Conservation (phyloP, 2,329 filamentous ascomycete species). For the Aspergillus clavatus region DNA sequence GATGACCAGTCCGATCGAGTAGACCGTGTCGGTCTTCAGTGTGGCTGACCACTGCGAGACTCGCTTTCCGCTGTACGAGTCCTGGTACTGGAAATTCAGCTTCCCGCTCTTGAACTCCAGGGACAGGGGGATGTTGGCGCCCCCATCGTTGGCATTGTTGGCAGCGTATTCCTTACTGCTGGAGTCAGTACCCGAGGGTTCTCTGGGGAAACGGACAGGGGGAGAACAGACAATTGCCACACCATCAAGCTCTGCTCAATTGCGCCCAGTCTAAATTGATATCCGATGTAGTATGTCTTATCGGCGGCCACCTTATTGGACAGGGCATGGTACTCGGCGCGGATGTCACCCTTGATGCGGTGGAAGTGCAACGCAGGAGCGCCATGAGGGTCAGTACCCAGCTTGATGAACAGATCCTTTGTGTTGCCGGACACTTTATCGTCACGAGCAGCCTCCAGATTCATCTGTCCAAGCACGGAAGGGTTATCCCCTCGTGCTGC, state of each 20-base stretch:
- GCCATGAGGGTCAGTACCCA: constrained; percentile 12
- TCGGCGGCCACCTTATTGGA: constrained; percentile 6
- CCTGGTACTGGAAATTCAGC: constrained; percentile 12
- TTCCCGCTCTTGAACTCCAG: constrained; percentile 8
- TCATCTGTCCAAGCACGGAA: constrained; percentile 9
- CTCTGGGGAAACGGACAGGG: no score
- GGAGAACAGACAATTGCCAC: constrained; percentile 15
- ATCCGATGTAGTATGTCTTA: constrained; percentile 13
- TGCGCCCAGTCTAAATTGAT: constrained; percentile 7
- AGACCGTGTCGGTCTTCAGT: constrained; percentile 2
- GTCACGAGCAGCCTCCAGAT: constrained; percentile 13
- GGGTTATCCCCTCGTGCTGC: constrained; percentile 10
- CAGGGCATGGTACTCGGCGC: constrained; percentile 14
- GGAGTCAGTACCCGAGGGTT: background rate
- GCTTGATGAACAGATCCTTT: constrained; percentile 14
- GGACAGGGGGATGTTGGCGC: constrained; percentile 12
- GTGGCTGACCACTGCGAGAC: constrained; percentile 7
- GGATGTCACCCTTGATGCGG: constrained; percentile 12
- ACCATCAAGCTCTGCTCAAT: constrained; percentile 12
- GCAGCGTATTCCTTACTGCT: constrained; percentile 8
- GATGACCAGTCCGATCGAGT: constrained; percentile 9
- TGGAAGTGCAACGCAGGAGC: constrained; percentile 12
- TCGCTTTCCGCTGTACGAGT: background rate
- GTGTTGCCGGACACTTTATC: constrained; percentile 7
- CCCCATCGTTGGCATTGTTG: constrained; percentile 3